Conservation (phyloP, 176 grass and related monocot species). For the Phragmites australis region DNA sequence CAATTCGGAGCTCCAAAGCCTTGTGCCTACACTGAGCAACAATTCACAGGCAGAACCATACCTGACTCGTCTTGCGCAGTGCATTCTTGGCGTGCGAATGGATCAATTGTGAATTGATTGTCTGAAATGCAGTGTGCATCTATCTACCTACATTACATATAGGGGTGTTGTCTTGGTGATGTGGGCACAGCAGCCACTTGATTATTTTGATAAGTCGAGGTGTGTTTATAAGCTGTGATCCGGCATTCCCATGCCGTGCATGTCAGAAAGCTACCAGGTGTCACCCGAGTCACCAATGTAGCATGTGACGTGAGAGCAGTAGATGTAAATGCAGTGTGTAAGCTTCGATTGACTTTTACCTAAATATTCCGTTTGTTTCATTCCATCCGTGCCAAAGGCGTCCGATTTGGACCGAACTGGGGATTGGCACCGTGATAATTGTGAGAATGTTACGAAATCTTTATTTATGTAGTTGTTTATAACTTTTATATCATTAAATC, state of each 20-base stretch:
- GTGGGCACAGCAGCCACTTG: not conserved
- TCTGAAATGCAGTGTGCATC: not conserved
- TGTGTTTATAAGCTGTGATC: not conserved
- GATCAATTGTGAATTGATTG: conserved; percentile 38
- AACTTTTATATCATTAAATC: too few relatives aligned
- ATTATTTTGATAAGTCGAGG: not conserved
- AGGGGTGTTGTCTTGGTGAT: not conserved
- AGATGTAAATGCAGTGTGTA: not conserved
- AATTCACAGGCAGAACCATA: conserved; percentile 91
- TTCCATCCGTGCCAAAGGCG: not conserved
- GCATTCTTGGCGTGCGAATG: conserved; percentile 72
- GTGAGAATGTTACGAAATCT: too few relatives aligned
- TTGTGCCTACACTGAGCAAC: conserved; percentile 62
- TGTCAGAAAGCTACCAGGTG: not conserved
- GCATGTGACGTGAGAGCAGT: not conserved
- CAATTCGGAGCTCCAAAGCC: conserved; percentile 85
- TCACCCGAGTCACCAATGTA: not conserved
- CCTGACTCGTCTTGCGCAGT: conserved; percentile 84
- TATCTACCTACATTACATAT: not conserved
- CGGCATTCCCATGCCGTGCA: not conserved
- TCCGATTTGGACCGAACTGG: not conserved
- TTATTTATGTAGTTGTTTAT: too few relatives aligned
- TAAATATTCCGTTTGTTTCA: not conserved
- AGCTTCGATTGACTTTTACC: not conserved
- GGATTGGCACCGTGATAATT: too few relatives aligned